These are phyloP conservation scores for Ophiosphaerella narmari DNA, from an alignment of 2,329 filamentous ascomycete species.

Conservation along the genomic window DNA sequence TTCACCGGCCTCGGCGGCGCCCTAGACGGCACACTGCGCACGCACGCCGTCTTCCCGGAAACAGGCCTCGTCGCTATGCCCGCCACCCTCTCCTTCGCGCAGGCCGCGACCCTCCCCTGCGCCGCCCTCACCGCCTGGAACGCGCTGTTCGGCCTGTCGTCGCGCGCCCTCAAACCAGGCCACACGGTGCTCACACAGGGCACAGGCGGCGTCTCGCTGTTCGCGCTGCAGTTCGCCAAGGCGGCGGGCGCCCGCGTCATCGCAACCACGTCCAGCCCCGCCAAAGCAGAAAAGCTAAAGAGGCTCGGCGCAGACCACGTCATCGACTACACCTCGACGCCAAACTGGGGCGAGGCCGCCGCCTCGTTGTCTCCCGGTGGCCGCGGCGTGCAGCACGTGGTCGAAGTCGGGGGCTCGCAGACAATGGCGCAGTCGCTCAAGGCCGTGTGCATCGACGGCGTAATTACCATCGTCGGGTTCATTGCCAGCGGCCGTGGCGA, in stretches of 20 bases:
- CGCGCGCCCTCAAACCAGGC: slow-evolving; percentile 43
- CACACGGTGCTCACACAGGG: slow-evolving; percentile 67
- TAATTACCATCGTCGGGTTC: slow-evolving; percentile 61
- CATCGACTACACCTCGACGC: slow-evolving; percentile 60
- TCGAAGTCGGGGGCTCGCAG: slow-evolving; percentile 69
- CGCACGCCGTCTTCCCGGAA: slow-evolving; percentile 70
- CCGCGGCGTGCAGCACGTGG: slow-evolving; percentile 63
- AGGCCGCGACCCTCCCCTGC: slow-evolving; percentile 56
- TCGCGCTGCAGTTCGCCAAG: slow-evolving; percentile 63
- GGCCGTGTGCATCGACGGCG: slow-evolving; percentile 59
- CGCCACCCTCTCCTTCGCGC: slow-evolving; percentile 54
- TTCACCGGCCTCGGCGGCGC: slow-evolving; percentile 68
- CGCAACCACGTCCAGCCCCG: slow-evolving; percentile 59
- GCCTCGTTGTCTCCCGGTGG: slow-evolving; percentile 57
- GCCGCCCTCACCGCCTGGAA: slow-evolving; percentile 56
- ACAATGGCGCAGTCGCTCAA: slow-evolving; percentile 60
- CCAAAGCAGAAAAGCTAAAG: slow-evolving; percentile 57
- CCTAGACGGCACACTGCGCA: slow-evolving; percentile 69
- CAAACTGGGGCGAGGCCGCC: slow-evolving; percentile 60
- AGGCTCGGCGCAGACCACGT: slow-evolving; percentile 60
- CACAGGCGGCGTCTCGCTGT: slow-evolving; percentile 71
- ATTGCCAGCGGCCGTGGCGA: slow-evolving; percentile 56
- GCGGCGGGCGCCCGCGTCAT: slow-evolving; percentile 62
- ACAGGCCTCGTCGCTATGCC: slow-evolving; percentile 69
- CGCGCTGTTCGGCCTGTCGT: slow-evolving; percentile 55